Base-by-base conservation (phyloP, 192 early-diverging fungal genomes). In the Chytriomyces sp. region DNA sequence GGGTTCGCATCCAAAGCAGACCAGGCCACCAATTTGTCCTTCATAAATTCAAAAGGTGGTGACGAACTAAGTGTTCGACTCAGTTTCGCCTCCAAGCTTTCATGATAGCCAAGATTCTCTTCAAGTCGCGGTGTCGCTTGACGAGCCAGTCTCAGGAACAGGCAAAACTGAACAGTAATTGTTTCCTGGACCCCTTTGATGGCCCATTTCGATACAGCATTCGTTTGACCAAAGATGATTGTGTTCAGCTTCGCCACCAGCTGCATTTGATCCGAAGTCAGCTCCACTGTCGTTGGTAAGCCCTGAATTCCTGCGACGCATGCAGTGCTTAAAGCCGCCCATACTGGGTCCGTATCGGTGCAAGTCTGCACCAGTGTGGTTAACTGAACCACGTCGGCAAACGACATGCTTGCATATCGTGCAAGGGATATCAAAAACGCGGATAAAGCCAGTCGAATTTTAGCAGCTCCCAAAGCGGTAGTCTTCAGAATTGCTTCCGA, bases 31-130 rank as follows among this genome's bases (percentile, higher is more conserved):
- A 78, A 26, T 43, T 46, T 5, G n/a, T 72, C 65, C 50, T 57
- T 53, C 7, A 74, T 67, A 61, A 79, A 79, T 65, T 65, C 26
- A 47, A 79, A 79, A 28, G 78, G 78, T 6, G 63, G 6, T 11
- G 45, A 50, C 6, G 7, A 46, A 7, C 24, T 35, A 7, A 79
- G n/a, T 35, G 23, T 57, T 7, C 60, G 61, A 18, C 28, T 53
- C 10, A 79, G 35, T 45, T 57, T 44, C 13, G 62, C 11, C 23
- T 79, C 78, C n/a, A 79, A 50, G 23, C 45, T 20, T 46, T 73
- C 71, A 13, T 44, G 47, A 44, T 57, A 72, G 23, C 60, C 71
- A 5, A 79, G 44, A 13, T 18, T 65, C 26, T 74, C 49, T 45
- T 79, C 78, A 11, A 74, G 46, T 13, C 9, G 35, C 63, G 59